Evolutionary conservation across 2,329 filamentous ascomycete genomes (phyloP).

Genomic region (Leptographium lundbergii): DNA sequence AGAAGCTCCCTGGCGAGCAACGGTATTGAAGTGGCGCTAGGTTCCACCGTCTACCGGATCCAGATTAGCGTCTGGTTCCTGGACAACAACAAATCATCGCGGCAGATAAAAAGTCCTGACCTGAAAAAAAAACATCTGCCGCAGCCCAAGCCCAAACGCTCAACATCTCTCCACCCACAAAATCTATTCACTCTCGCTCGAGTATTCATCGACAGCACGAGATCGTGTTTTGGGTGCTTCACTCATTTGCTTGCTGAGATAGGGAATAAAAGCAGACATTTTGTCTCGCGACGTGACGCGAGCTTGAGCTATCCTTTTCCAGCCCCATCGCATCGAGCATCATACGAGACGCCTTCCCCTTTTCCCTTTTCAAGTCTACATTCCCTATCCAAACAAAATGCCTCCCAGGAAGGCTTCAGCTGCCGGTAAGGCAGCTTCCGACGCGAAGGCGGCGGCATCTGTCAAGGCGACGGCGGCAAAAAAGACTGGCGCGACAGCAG

Average conservation of each 20-base stretch:
- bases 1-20: neutral
- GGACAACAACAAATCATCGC: conserved; percentile 6
- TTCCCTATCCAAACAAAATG: conserved; percentile 3
- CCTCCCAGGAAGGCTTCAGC: conserved; percentile 8
- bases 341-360: neutral
- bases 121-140: neutral
- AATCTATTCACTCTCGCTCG: neutral
- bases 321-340: neutral
- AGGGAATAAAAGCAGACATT: too few species aligned
- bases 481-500: conserved; percentile 4
- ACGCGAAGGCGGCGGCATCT: conserved; percentile 16
- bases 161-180: neutral
- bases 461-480: conserved; percentile 33
- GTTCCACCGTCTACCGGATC: neutral
- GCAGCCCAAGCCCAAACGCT: neutral
- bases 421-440: conserved; percentile 13
- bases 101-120: conserved; percentile 1
- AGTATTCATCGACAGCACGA: neutral
- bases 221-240: neutral
- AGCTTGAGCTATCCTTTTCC: neutral
- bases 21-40: neutral
- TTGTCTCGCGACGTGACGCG: neutral
- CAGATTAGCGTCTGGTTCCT: neutral
- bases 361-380: neutral
- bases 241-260: neutral